These are phyloP conservation scores for Penicillium glabrum DNA, from an alignment of 2,329 filamentous ascomycete species.

Conservation along the genomic window DNA sequence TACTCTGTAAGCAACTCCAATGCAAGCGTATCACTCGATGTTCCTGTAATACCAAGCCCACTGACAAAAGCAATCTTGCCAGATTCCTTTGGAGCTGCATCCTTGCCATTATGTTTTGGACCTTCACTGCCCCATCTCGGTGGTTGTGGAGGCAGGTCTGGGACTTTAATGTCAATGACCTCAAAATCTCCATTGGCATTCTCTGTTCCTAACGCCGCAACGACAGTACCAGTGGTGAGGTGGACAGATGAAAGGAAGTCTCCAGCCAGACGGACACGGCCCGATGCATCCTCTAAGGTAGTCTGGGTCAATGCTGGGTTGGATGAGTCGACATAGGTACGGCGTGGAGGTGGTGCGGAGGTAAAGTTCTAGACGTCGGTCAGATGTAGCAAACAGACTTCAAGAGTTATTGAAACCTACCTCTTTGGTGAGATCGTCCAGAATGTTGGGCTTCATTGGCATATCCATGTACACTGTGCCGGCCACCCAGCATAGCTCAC, in stretches of 20 bases:
- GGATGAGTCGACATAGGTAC: constrained; percentile 68
- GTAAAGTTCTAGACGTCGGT: constrained; percentile 71
- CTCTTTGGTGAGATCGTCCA: constrained; percentile 93
- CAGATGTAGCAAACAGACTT: constrained; percentile 1
- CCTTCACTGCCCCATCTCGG: constrained; percentile 67
- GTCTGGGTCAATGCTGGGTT: constrained; percentile 56
- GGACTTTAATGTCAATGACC: constrained; percentile 83
- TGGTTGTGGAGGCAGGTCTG: constrained; percentile 80
- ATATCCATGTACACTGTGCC: constrained; percentile 98
- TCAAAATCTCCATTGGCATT: constrained; percentile 91
- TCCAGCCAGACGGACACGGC: constrained; percentile 77
- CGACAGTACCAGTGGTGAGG: constrained; percentile 88
- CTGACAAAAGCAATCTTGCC: constrained; percentile 83
- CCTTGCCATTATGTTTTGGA: constrained; percentile 44
- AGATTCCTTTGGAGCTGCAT: constrained; percentile 38
- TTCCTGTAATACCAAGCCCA: constrained; percentile 78
- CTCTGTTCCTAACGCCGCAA: constrained; percentile 93
- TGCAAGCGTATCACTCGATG: constrained; percentile 70
- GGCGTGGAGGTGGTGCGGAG: constrained; percentile 71
- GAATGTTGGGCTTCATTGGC: constrained; percentile 90
- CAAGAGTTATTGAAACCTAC: constrained; percentile 49
- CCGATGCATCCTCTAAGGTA: constrained; percentile 95
- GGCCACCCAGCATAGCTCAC: constrained; percentile 90
- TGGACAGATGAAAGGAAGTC: constrained; percentile 64
- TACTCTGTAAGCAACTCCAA: constrained; percentile 81